A percentile compares a stretch with the other conserved stretches of the same genome.
Evolutionary conservation across 1,284 basidiomycete species (phyloP).

Genomic region (Cystobasidium sp.): DNA sequence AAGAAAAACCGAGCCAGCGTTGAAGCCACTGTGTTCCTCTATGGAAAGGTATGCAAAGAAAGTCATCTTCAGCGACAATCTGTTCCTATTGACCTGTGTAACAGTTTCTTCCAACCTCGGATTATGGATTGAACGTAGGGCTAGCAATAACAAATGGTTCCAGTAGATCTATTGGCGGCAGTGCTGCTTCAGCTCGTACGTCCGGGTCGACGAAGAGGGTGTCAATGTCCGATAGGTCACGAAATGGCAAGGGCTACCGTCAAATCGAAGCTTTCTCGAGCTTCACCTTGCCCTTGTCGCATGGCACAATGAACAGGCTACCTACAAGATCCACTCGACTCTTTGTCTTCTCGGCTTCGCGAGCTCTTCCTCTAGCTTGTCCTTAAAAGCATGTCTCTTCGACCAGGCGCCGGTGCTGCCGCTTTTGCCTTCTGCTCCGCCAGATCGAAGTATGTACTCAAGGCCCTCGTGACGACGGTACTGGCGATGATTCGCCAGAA

Average conservation of each 20-base stretch:
- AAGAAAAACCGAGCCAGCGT: slow-evolving; percentile 1
- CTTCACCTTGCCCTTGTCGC: not conserved
- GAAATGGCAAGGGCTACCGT: not conserved
- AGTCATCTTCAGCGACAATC: not conserved
- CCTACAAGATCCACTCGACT: slow-evolving; percentile 16
- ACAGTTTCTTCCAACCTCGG: no score
- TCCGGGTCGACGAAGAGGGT: slow-evolving; percentile 16
- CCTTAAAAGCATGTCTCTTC: not conserved
- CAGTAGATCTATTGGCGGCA: not conserved
- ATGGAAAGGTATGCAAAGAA: not conserved
- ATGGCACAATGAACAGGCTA: not conserved
- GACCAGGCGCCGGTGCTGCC: not conserved
- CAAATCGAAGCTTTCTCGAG: not conserved
- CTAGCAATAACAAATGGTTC: slow-evolving; percentile 3
- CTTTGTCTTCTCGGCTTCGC: not conserved
- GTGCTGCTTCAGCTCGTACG: not conserved
- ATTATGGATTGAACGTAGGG: not conserved
- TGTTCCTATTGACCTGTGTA: no score
- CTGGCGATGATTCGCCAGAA: slow-evolving; percentile 1
- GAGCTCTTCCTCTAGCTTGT: not conserved
- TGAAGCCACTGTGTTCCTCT: slow-evolving; percentile 2
- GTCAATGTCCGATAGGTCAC: slow-evolving; percentile 11
- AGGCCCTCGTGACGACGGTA: not conserved
- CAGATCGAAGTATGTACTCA: slow-evolving; percentile 7
- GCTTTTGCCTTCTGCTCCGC: not conserved